Evolutionary conservation across 139 green algal species (phyloP), one percentile per base, ranked within the genome.

Genomic region (Chlamydomonas incerta): DNA sequence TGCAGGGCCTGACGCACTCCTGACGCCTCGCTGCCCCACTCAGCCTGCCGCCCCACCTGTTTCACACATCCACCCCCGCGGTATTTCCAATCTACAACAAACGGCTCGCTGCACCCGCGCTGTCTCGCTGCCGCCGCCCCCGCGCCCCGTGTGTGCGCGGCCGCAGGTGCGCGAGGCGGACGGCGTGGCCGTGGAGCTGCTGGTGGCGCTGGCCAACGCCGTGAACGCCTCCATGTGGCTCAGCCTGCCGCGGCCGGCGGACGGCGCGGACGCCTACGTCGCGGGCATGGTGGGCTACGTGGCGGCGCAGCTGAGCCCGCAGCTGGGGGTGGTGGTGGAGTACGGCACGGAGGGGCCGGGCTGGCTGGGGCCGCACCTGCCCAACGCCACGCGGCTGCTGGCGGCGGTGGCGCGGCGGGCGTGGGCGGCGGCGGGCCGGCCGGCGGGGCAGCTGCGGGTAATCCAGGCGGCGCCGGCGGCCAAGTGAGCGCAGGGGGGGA

Each of bases 311-410:
- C n/a, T 85, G 26, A 24, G 23, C 31, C 28, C 47, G n/a, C 24
- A n/a, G 47, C 33, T 68, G 46, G n/a, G 29, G 47, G 14, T 85
- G 31, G 75, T 66, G 46, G 47, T 85, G n/a, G 79, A 85, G 66
- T 85, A 85, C 66, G 79, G 79, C 65, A 85, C 21, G 0, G 79
- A 85, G n/a, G 79, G 34, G 15, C 79, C 79, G 6, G 79, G 79
- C 21, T 85, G 79, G 79, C 29, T 85, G 10, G 9, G 23, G n/a
- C 14, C n/a, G 11, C 79, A 85, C 79, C 50, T 76, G 65, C 68
- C 79, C 47, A 73, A n/a, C n/a, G 18, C 33, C 28, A 85, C 79
- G 46, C 46, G 33, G 65, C 79, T 85, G 47, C 41, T 85, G 26
- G 46, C 47, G 9, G 31, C 21, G 0, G 33, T 68, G 14, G 79